Percentiles rank a stretch among this genome's conserved stretches.
Evolutionary conservation across 805 yeast species (phyloP).

Genomic region (Ogataea sp.): DNA sequence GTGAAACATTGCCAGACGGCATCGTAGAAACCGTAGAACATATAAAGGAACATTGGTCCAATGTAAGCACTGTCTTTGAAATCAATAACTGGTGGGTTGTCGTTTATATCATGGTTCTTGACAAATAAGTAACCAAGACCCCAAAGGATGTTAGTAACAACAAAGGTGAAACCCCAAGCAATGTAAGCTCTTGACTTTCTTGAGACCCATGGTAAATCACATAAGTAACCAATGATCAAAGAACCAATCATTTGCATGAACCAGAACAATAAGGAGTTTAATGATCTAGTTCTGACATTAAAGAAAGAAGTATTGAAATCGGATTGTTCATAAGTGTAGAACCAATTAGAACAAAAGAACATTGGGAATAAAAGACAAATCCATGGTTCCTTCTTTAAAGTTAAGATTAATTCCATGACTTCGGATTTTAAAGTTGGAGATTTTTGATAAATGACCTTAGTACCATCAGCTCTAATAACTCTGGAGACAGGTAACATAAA

Average conservation of each 20-base stretch:
- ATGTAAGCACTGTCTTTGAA: conserved; percentile 38
- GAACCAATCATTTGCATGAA: conserved; percentile 53
- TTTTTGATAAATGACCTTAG: conserved; percentile 35
- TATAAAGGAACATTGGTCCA: conserved; percentile 55
- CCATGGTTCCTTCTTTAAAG: conserved; percentile 15
- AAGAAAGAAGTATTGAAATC: conserved; percentile 48
- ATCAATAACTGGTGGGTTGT: conserved; percentile 27
- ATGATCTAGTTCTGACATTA: conserved; percentile 51
- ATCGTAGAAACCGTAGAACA: conserved; percentile 53
- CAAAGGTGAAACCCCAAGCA: conserved; percentile 31
- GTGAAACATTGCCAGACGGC: conserved; percentile 52
- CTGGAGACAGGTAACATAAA: conserved; percentile 39
- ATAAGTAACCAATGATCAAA: conserved; percentile 34
- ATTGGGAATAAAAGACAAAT: conserved; percentile 48
- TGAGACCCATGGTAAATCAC: conserved; percentile 34
- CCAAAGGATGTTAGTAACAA: conserved; percentile 42
- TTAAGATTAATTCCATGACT: conserved; percentile 25
- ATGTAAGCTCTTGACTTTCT: conserved; percentile 39
- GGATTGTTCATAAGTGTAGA: conserved; percentile 58
- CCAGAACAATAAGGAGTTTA: conserved; percentile 57
- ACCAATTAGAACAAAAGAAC: conserved; percentile 60
- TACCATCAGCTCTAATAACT: conserved; percentile 43
- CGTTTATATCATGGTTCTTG: conserved; percentile 10
- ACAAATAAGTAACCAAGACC: conserved; percentile 47
- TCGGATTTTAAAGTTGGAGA: conserved; percentile 35